Base-by-base conservation (phyloP, 208 protist genomes). In the Jaenimonas drosophilae region DNA sequence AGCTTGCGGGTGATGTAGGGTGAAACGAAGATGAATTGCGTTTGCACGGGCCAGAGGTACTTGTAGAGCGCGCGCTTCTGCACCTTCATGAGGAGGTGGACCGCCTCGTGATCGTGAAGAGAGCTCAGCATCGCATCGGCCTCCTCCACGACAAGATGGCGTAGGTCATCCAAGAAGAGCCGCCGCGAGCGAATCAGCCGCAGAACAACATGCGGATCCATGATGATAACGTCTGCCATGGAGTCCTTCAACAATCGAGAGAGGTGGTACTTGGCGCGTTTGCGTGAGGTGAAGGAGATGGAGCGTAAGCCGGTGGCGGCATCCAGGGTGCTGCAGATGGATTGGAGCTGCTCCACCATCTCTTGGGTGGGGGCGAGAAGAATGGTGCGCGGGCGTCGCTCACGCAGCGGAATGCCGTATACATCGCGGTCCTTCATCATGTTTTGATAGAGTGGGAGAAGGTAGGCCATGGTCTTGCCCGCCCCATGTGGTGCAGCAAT, bases 341-440 rank as follows among this genome's bases (percentile, higher is more conserved):
- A 28, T 31, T 81, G 72, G 49, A 91, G 54, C 65, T 91, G 83
- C 42, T 72, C 54, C 24, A 86, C 43, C 39, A 83, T 42, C 53
- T 91, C 83, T 33, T 65, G 51, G 12, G 83, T 88, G 33, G 76
- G 83, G 23, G 78, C 77, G 2, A 91, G 61, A n/a, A 91, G 43
- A 32, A 91, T 71, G 68, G 77, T 77, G 26, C 83, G 83, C 0
- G 83, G 83, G n/a, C 83, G 77, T 16, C 72, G 72, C 66, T 88
- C 75, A 19, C 83, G 71, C 46, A 88, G 60, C 4, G 84, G 76
- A 29, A 92, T 87, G 42, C 76, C 73, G 52, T 92, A 85, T 21
- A 92, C 79, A 51, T 89, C 79, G 3, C 79, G 53, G 57, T 91
- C 83, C 59, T 88, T 88, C 57, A 86, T 54, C 77, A 91, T 81